A percentile compares a stretch with the other conserved stretches of the same genome.
Conservation (phyloP, 306 rosid genomes). For the Gastrolobium villosum region DNA sequence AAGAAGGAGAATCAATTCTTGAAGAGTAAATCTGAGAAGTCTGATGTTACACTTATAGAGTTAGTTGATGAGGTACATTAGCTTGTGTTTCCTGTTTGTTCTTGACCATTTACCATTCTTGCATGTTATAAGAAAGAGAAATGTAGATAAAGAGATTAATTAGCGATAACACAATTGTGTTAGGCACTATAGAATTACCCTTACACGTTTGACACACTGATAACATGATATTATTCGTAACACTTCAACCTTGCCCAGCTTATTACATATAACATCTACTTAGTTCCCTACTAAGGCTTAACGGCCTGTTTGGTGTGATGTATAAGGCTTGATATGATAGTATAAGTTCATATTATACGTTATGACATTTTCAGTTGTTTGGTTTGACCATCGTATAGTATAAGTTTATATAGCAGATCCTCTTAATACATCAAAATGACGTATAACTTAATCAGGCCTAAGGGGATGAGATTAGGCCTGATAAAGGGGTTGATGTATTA, state of each 20-base stretch:
- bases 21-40: slow-evolving; percentile 90
- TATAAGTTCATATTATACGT: too few species aligned
- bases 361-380: too few species aligned
- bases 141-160: neutral
- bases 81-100: neutral
- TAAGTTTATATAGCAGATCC: too few species aligned
- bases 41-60: slow-evolving; percentile 87
- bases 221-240: neutral
- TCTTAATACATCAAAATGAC: too few species aligned
- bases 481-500: too few species aligned
- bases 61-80: slow-evolving; percentile 85
- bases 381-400: too few species aligned
- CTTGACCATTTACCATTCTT: slow-evolving; percentile 33
- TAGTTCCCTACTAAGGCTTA: neutral
- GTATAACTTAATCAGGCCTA: too few species aligned
- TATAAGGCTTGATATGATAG: too few species aligned
- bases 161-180: slow-evolving; percentile 6
- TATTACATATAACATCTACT: neutral
- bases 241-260: neutral
- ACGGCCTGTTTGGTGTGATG: too few species aligned
- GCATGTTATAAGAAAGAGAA: slow-evolving; percentile 11
- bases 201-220: neutral
- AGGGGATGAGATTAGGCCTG: too few species aligned
- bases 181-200: neutral
- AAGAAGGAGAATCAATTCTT: slow-evolving; percentile 91